These are phyloP conservation scores for Paratinospora sagittata DNA, from an alignment of 164 flowering plant genomes.

Conservation along the genomic window DNA sequence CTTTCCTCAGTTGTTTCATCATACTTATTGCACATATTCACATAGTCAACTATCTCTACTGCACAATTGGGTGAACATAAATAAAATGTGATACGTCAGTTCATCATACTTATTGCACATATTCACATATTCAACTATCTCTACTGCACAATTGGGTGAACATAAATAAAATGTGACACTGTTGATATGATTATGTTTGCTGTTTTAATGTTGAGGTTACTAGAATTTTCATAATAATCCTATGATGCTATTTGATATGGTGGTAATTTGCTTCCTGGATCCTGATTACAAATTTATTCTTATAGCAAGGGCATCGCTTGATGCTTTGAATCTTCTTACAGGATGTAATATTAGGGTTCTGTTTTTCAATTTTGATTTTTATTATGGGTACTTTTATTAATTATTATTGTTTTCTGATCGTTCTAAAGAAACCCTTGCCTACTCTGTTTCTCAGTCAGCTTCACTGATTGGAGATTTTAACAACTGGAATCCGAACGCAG, in stretches of 20 bases:
- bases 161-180: background rate
- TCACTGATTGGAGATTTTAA: slow-evolving; percentile 91
- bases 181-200: slow-evolving; percentile 1
- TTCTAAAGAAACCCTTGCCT: background rate
- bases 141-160: background rate
- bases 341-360: background rate
- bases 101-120: no score
- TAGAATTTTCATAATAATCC: background rate
- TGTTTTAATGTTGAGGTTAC: background rate
- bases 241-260: background rate
- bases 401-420: background rate
- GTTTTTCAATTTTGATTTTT: background rate
- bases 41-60: background rate
- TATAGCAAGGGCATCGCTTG: background rate
- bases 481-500: slow-evolving; percentile 96
- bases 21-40: background rate
- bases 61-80: background rate
- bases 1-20: background rate
- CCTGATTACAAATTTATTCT: background rate
- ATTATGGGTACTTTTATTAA: background rate
- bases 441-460: slow-evolving; percentile 50
- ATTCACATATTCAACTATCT: background rate
- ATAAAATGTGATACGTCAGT: background rate
- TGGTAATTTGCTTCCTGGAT: no score
- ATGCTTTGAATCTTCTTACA: background rate